A percentile compares a stretch with the other conserved stretches of the same genome.
Evolutionary conservation across 495 filamentous ascomycete species (phyloP).

Genomic region (Xylaria longipes): DNA sequence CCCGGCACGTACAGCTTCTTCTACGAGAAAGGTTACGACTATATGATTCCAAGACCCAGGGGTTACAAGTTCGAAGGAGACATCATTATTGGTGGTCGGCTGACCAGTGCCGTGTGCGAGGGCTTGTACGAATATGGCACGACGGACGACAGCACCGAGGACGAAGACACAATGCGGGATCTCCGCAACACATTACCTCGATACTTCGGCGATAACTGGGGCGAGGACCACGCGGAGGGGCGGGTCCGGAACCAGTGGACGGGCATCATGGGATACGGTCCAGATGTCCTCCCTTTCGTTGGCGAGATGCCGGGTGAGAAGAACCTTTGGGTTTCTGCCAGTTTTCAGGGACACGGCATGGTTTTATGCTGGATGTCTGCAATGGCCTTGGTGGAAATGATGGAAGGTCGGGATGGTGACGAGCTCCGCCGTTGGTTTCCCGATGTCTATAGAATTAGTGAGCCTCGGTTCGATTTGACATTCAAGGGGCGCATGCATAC

Average conservation of each 20-base stretch:
- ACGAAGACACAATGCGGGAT: constrained; percentile 61
- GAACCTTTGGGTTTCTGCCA: constrained; percentile 56
- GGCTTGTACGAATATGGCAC: constrained; percentile 60
- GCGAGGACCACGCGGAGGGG: constrained; percentile 61
- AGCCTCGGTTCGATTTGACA: constrained; percentile 50
- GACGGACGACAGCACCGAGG: constrained; percentile 63
- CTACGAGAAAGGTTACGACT: constrained; percentile 65
- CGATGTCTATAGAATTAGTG: constrained; percentile 50
- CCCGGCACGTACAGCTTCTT: constrained; percentile 67
- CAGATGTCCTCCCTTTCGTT: constrained; percentile 64
- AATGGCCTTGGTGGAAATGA: constrained; percentile 58
- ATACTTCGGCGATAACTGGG: constrained; percentile 66
- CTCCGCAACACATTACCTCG: constrained; percentile 50
- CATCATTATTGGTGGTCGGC: constrained; percentile 74
- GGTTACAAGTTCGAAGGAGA: constrained; percentile 57
- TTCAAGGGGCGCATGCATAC: constrained; percentile 51
- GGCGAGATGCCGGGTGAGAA: constrained; percentile 51
- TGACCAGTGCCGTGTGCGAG: constrained; percentile 52
- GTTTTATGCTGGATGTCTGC: constrained; percentile 64
- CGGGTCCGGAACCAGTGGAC: constrained; percentile 67
- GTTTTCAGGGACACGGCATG: constrained; percentile 68
- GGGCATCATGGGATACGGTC: constrained; percentile 66
- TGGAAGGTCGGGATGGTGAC: constrained; percentile 45
- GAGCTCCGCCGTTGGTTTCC: constrained; percentile 58
- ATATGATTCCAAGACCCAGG: constrained; percentile 67